Percentiles rank a stretch among this genome's conserved stretches.
Evolutionary conservation across 148 eudicot species (phyloP).

Genomic region (Pharnaceum exiguum): DNA sequence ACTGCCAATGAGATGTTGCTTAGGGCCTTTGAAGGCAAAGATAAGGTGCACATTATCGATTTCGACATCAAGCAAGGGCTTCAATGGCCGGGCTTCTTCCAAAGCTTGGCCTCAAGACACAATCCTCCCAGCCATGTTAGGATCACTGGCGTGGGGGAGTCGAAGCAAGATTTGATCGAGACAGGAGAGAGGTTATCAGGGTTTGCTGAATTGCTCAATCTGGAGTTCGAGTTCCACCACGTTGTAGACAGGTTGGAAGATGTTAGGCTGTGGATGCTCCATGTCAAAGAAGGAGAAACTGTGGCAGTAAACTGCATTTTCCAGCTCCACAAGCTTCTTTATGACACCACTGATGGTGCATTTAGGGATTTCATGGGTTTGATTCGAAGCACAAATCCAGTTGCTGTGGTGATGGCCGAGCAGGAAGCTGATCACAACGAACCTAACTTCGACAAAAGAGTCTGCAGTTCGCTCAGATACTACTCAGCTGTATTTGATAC

Average conservation of each 20-base stretch:
- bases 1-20: slow-evolving; percentile 86
- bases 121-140: slow-evolving; percentile 85
- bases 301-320: slow-evolving; percentile 74
- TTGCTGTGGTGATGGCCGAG: slow-evolving; percentile 60
- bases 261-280: slow-evolving; percentile 97
- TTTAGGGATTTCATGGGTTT: slow-evolving; percentile 72
- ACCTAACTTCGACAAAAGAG: slow-evolving; percentile 47
- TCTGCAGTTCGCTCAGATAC: slow-evolving; percentile 54
- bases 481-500: slow-evolving; percentile 80
- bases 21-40: slow-evolving; percentile 85
- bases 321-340: slow-evolving; percentile 77
- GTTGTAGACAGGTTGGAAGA: slow-evolving; percentile 91
- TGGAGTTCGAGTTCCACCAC: slow-evolving; percentile 81
- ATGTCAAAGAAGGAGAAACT: slow-evolving; percentile 76
- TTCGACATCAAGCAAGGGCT: slow-evolving; percentile 94
- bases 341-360: slow-evolving; percentile 49
- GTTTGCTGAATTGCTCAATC: slow-evolving; percentile 62
- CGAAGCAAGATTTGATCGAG: slow-evolving; percentile 80
- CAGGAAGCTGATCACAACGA: slow-evolving; percentile 77
- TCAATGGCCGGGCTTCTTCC: slow-evolving; percentile 89
- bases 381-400: slow-evolving; percentile 69
- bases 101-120: slow-evolving; percentile 57
- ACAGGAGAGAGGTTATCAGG: slow-evolving; percentile 72
- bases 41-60: slow-evolving; percentile 78
- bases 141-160: slow-evolving; percentile 86